These are phyloP conservation scores for Populus hybrid DNA, from an alignment of 441 rosid species.

Conservation along the genomic window DNA sequence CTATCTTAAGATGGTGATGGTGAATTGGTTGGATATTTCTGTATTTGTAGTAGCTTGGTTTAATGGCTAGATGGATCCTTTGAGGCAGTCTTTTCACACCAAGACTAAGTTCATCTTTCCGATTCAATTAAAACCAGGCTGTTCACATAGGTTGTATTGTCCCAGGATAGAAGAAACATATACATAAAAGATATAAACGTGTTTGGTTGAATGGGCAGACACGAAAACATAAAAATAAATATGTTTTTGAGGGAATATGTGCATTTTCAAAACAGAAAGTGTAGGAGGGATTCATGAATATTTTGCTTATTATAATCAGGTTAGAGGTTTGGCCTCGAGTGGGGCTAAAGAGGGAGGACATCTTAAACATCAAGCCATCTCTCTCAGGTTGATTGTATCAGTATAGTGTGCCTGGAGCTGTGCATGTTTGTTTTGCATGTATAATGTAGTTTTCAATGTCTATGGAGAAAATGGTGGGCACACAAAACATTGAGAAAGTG, in stretches of 20 bases:
- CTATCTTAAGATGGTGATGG: neutral
- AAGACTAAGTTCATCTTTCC: neutral
- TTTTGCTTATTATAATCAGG: neutral
- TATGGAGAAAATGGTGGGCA: slow-evolving; percentile 34
- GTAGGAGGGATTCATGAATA: neutral
- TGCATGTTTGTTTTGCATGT: slow-evolving; percentile 18
- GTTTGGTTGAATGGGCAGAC: neutral
- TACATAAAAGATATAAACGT: neutral
- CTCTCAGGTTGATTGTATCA: neutral
- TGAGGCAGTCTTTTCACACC: neutral
- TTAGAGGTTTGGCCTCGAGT: neutral
- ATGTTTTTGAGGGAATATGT: neutral
- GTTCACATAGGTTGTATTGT: neutral
- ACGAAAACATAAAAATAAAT: neutral
- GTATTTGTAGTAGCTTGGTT: neutral
- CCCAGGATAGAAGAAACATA: neutral
- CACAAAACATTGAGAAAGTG: slow-evolving; percentile 25
- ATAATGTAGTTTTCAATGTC: slow-evolving; percentile 15
- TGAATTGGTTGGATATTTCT: neutral
- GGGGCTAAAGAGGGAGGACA: neutral
- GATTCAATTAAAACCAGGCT: neutral
- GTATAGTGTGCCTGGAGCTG: slow-evolving; percentile 2
- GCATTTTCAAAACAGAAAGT: neutral
- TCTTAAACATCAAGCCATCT: neutral
- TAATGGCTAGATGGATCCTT: neutral